These are phyloP conservation scores for Fusarium verticillioides DNA, from an alignment of 2,329 filamentous ascomycete genomes.

Conservation along the genomic window DNA sequence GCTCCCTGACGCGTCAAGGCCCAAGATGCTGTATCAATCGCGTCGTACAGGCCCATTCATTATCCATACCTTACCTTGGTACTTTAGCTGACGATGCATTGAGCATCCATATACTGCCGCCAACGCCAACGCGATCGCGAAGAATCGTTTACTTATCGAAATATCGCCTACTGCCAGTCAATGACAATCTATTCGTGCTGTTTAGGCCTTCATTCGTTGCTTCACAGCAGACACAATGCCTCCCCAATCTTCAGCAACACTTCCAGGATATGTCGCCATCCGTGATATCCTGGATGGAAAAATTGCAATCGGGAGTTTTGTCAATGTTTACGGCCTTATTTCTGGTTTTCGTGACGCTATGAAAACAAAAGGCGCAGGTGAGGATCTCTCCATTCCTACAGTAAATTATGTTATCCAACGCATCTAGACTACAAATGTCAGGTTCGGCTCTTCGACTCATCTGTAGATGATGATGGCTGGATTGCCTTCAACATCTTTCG, in stretches of 20 bases:
- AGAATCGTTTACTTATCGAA: neutral
- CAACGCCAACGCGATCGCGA: conserved; percentile 17
- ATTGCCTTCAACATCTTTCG: conserved; percentile 71
- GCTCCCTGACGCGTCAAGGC: conserved; percentile 23
- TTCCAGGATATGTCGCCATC: conserved; percentile 46
- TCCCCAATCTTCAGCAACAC: conserved; percentile 20
- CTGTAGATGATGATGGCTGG: conserved; percentile 56
- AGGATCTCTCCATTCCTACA: conserved; percentile 13
- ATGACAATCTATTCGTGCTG: neutral
- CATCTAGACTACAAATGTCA: conserved; percentile 68
- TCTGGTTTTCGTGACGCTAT: conserved; percentile 69
- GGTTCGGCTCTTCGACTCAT: conserved; percentile 70
- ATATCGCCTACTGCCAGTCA: neutral
- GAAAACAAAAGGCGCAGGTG: conserved; percentile 63
- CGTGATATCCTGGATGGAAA: conserved; percentile 57
- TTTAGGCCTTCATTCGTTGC: conserved; percentile 10
- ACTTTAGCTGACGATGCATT: neutral
- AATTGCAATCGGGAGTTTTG: conserved; percentile 39
- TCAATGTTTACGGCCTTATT: conserved; percentile 77
- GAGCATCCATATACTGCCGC: neutral
- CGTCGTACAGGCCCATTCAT: conserved; percentile 16
- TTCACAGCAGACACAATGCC: conserved; percentile 8
- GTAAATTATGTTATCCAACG: conserved; percentile 6
- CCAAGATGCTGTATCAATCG: conserved; percentile 6
- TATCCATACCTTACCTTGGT: neutral